Evolutionary conservation across 2,329 filamentous ascomycete species (phyloP).

Genomic region (Eutypella sp.): DNA sequence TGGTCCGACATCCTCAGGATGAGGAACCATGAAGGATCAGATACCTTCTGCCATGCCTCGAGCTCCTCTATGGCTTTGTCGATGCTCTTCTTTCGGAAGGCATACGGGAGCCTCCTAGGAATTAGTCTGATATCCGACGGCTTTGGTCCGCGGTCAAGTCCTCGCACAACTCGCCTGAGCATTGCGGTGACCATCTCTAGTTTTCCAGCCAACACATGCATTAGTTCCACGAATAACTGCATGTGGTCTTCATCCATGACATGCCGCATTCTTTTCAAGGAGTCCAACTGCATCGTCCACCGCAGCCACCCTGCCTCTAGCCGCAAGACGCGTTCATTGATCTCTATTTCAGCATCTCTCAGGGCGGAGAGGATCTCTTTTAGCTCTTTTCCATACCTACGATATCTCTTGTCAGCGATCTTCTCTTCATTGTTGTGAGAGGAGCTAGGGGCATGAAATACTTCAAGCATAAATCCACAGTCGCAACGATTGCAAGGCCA

Average conservation of each 20-base stretch:
- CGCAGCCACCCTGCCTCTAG: neutral
- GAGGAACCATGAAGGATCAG: constrained; percentile 7
- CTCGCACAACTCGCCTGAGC: neutral
- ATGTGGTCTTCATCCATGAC: neutral
- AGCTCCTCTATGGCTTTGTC: constrained; percentile 4
- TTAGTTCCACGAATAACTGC: neutral
- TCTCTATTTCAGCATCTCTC: neutral
- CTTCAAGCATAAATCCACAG: neutral
- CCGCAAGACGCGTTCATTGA: neutral
- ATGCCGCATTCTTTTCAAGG: neutral
- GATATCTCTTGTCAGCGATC: neutral
- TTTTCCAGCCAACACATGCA: neutral
- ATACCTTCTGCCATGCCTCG: constrained; percentile 6
- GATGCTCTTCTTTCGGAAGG: constrained; percentile 1
- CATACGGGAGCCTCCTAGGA: neutral
- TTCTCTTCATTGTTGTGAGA: no score
- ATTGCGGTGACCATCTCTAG: neutral
- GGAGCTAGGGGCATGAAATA: neutral
- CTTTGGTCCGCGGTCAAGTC: neutral
- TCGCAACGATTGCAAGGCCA: neutral
- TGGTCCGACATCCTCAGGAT: constrained; percentile 1
- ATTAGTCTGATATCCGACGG: neutral
- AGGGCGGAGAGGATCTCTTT: neutral
- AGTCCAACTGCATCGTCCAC: neutral
- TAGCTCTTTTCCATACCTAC: neutral